These are phyloP conservation scores for Aspergillus coremiiformis DNA, from an alignment of 495 filamentous ascomycete species.

Conservation along the genomic window DNA sequence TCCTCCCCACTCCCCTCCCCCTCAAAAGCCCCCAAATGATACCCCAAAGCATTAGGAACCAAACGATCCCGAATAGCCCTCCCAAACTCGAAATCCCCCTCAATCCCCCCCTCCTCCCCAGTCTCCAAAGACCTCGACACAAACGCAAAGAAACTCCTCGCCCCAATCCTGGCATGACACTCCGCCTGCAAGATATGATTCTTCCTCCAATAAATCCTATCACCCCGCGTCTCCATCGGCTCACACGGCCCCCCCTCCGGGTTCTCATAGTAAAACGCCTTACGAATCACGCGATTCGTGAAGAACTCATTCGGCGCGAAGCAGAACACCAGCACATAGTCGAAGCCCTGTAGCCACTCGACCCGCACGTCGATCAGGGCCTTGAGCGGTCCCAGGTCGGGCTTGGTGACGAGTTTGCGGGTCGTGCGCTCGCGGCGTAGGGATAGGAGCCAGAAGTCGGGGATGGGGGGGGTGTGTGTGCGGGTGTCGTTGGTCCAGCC, in stretches of 20 bases:
- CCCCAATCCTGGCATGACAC: not conserved
- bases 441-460: not conserved
- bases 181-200: not conserved
- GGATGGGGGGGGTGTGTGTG: not conserved
- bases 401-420: not conserved
- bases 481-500: not conserved
- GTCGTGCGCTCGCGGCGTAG: not conserved
- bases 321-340: not conserved
- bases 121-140: not conserved
- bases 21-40: not conserved
- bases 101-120: not conserved
- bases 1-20: not conserved
- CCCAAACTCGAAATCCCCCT: not conserved
- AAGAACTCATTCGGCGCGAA: not conserved
- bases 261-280: not conserved
- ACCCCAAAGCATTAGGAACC: not conserved
- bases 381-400: not conserved
- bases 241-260: not conserved
- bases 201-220: not conserved
- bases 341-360: not conserved
- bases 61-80: not conserved
- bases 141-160: not conserved
- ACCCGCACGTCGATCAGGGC: not conserved
- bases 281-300: not conserved
- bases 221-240: not conserved